These are phyloP conservation scores for Pleoardoris graminearum DNA, from an alignment of 2,329 filamentous ascomycete genomes.

Conservation along the genomic window DNA sequence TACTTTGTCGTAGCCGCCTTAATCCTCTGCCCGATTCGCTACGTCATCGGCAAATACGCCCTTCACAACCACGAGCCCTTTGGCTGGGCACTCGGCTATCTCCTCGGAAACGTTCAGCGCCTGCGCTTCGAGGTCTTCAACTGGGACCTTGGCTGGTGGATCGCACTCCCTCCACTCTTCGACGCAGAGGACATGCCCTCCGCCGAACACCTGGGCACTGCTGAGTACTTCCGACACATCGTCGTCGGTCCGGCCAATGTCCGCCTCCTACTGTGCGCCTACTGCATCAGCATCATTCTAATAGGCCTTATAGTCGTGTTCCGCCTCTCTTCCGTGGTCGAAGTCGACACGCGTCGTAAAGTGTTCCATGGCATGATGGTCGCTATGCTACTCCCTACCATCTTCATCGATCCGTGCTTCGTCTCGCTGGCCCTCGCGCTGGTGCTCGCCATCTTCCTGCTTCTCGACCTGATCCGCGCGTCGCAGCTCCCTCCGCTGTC, in stretches of 20 bases:
- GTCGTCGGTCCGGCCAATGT: conserved; percentile 77
- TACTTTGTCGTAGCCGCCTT: conserved; percentile 69
- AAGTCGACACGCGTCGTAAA: conserved; percentile 94
- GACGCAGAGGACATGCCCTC: conserved; percentile 19
- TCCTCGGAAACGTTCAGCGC: conserved; percentile 75
- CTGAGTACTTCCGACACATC: conserved; percentile 65
- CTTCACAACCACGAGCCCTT: conserved; percentile 77
- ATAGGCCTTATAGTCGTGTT: conserved; percentile 76
- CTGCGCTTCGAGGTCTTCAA: conserved; percentile 73
- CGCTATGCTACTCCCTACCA: conserved; percentile 85
- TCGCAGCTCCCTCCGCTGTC: conserved; percentile 90
- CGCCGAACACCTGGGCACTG: conserved; percentile 37
- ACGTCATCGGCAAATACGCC: conserved; percentile 68
- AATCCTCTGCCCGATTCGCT: conserved; percentile 71
- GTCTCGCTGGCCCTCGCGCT: conserved; percentile 77
- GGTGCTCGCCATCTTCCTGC: conserved; percentile 79
- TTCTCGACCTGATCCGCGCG: conserved; percentile 86
- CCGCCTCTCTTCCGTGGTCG: conserved; percentile 72
- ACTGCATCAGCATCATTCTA: conserved; percentile 72
- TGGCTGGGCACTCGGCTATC: conserved; percentile 88
- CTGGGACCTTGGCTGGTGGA: conserved; percentile 73
- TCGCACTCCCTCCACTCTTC: conserved; percentile 64
- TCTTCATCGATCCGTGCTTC: conserved; percentile 84
- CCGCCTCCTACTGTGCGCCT: conserved; percentile 73
- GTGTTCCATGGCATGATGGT: conserved; percentile 99